Base-by-base conservation (phyloP, 345 rosid species). In the Pseudoturritis turrita region DNA sequence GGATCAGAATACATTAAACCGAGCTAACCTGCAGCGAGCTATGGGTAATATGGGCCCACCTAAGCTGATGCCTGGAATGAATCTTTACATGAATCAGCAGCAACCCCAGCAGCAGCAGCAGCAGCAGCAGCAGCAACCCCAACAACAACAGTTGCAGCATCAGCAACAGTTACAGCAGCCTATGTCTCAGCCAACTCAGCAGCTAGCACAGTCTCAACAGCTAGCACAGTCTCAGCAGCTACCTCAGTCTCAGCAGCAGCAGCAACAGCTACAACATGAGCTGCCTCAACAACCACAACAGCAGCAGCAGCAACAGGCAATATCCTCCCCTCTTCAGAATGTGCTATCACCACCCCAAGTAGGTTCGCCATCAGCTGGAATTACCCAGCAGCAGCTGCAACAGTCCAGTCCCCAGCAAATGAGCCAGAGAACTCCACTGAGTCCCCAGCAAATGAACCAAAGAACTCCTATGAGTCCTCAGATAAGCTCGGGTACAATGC, bases 391-490 rank as follows among this genome's bases (percentile, higher is more conserved):
- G 36, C 92, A 77, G 76, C 72, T 51, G 28, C 86, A 82, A 63
- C 95, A 84, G 62, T 61, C 79, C 73, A 84, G 43, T 90, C 79
- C 77, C 89, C 87, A 65, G 89, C 86, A 65, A 81, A 85, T 60
- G 80, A 83, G 11, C 88, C 79, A 76, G 86, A 88, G 69, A 74
- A 67, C 66, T 29, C 92, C 88, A 35, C 72, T 86, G 61, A 89
- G 96, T 74, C 98, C 96, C 28, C 98, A 94, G 78, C 92, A 88
- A 69, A 85, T 90, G 83, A 85, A 75, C 79, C 98, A 92, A 53
- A 84, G 95, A 61, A 89, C 93, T 70, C 93, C 96, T 0, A 81
- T 87, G 92, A 93, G 98, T 79, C 98, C 97, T 39, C 92, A 88
- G 83, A 31, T 88, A 59, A 87, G 96, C 79, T 86, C 97, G 0